Percentiles rank a stretch among this genome's conserved stretches.
These are phyloP conservation scores for Tricladium varicosporioides DNA, from an alignment of 2,329 filamentous ascomycete species.

Conservation along the genomic window DNA sequence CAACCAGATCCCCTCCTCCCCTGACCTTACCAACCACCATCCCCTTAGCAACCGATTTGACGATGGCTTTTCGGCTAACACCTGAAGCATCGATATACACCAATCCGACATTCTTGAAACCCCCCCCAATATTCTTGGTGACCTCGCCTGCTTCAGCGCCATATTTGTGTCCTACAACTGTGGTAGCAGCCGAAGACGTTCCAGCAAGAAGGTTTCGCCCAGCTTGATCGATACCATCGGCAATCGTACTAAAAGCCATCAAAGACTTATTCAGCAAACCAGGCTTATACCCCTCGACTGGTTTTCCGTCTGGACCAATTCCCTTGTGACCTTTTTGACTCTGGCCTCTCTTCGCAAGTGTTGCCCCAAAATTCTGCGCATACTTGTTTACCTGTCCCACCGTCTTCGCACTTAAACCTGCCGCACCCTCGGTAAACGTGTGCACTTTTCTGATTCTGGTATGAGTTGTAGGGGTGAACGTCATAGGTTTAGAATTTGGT, in stretches of 20 bases:
- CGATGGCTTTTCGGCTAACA: slow-evolving; percentile 81
- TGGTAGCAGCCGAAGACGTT: slow-evolving; percentile 75
- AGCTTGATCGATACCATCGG: slow-evolving; percentile 88
- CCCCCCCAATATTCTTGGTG: slow-evolving; percentile 72
- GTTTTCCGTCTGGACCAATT: slow-evolving; percentile 67
- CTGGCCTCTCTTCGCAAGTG: slow-evolving; percentile 60
- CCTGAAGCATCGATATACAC: slow-evolving; percentile 97
- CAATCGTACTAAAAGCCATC: slow-evolving; percentile 93
- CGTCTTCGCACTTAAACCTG: slow-evolving; percentile 78
- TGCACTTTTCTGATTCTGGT: slow-evolving; percentile 85
- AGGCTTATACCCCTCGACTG: slow-evolving; percentile 69
- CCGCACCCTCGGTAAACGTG: slow-evolving; percentile 77
- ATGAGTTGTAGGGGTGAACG: slow-evolving; percentile 83
- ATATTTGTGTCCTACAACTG: slow-evolving; percentile 86
- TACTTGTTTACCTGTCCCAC: slow-evolving; percentile 80
- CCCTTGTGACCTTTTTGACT: slow-evolving; percentile 57
- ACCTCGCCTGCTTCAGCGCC: slow-evolving; percentile 81
- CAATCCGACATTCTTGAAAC: slow-evolving; percentile 92
- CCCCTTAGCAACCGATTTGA: slow-evolving; percentile 94
- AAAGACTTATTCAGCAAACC: slow-evolving; percentile 92
- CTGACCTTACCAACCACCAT: slow-evolving; percentile 86
- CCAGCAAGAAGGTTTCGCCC: slow-evolving; percentile 74
- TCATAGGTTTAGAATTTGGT: slow-evolving; percentile 76
- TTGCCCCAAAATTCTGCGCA: slow-evolving; percentile 87
- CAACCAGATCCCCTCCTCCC: slow-evolving; percentile 70